Conservation (phyloP, 169 alveolate genomes). For the Amoebophrya sp. region DNA sequence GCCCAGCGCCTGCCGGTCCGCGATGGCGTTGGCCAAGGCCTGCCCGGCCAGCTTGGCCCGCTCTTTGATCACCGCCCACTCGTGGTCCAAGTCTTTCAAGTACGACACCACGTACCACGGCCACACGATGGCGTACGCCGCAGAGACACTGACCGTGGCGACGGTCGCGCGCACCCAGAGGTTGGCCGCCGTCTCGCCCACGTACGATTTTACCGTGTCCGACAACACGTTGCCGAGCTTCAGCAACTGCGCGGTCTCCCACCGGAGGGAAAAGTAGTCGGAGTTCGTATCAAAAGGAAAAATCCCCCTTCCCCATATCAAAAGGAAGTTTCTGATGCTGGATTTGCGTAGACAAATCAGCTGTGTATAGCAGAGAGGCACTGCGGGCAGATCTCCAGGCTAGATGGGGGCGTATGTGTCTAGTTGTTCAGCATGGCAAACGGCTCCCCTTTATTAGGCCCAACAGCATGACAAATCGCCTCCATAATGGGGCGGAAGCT, state of each 20-base stretch:
- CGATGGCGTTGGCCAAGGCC: constrained; percentile 74
- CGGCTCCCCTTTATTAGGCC: too few species aligned
- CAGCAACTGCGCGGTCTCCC: not conserved
- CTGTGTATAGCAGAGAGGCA: too few species aligned
- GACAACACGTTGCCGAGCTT: not conserved
- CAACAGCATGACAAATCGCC: too few species aligned
- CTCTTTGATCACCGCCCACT: constrained; percentile 72
- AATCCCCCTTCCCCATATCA: too few species aligned
- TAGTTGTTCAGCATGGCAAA: too few species aligned
- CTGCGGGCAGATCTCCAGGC: too few species aligned
- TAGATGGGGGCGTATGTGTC: too few species aligned
- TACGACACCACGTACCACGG: not conserved
- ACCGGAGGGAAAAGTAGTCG: not conserved
- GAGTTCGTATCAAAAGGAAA: too few species aligned
- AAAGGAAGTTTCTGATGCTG: too few species aligned
- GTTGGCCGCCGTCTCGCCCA: not conserved
- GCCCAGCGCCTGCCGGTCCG: constrained; percentile 71
- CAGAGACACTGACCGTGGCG: not conserved
- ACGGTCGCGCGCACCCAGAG: constrained; percentile 18
- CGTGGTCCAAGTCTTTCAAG: constrained; percentile 62
- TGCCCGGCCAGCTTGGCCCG: constrained; percentile 78
- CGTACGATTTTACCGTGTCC: not conserved
- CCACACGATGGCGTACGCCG: not conserved
- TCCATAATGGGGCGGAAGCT: too few species aligned
- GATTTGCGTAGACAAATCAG: too few species aligned